Evolutionary conservation across 1,284 basidiomycete species (phyloP), one percentile per base, ranked within the genome.

Genomic region (Leccinum pallidistipes): DNA sequence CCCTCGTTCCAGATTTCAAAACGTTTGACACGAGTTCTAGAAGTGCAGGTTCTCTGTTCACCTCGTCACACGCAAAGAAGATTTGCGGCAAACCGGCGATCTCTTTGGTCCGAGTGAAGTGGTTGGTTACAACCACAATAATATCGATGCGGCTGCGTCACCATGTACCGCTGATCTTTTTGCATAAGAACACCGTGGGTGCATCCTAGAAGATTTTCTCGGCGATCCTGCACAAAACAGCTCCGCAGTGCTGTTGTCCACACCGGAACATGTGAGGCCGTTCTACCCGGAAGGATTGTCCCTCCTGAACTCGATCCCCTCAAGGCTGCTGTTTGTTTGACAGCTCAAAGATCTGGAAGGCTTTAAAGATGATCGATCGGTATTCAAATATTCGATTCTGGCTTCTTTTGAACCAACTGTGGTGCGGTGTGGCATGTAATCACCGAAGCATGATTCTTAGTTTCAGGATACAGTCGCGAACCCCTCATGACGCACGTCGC

Each of bases 221-320:
- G 86, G 85, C 66, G 24, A 55, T 0, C 62, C 71, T 51, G 78
- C 70, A 2, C 80, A 83, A 27, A 66, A 77, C 80, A 29, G 83
- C 77, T 29, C 62, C 80, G 7, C 16, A n/a, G 16, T n/a, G 81
- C 86, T 76, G 75, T 21, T 27, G 73, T 86, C 64, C 67, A 76
- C 27, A 0, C 71, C 29, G 77, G 81, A 55, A 58, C 57, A 45
- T 51, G 58, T 54, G 56, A 43, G 2, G 11, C 11, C 24, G 36
- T 63, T 55, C 54, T 34, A 47, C 57, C 54, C 50, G 9, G 21
- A 56, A 56, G 27, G 5, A 29, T 53, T 29, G n/a, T 49, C 50
- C 55, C 27, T 27, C 21, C 34, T 38, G 49, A 50, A 64, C 18
- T 45, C 43, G 18, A 45, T 54, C 47, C 38, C 49, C 57, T 53